Evolutionary conservation across 23 red algal species (phyloP).

Genomic region (Gracilaria vermiculophylla): DNA sequence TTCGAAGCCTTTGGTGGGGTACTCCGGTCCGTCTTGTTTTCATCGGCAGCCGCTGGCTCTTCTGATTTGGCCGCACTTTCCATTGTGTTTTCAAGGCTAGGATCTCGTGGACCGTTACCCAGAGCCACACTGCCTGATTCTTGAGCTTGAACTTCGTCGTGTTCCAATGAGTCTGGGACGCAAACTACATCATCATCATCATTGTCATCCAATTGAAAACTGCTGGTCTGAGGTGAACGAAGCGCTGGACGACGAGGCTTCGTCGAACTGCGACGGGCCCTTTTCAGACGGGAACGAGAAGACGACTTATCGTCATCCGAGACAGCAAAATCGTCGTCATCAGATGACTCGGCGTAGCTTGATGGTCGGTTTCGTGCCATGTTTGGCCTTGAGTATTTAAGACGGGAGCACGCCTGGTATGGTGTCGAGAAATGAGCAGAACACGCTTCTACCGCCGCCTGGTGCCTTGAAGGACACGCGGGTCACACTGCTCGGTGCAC

Average conservation of each 20-base stretch:
- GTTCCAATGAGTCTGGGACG: slow-evolving; percentile 28
- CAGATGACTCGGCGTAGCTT: slow-evolving; percentile 6
- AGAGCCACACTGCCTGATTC: not conserved
- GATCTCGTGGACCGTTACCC: not conserved
- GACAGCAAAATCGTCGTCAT: slow-evolving; percentile 30
- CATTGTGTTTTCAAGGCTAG: slow-evolving; percentile 1
- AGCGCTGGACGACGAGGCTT: not conserved
- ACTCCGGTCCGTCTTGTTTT: not conserved
- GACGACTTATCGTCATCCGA: slow-evolving; percentile 24
- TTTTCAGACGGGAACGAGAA: slow-evolving; percentile 3
- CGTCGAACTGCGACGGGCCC: slow-evolving; percentile 1
- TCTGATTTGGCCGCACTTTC: slow-evolving; percentile 7
- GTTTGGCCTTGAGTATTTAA: not conserved
- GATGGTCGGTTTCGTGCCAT: not conserved
- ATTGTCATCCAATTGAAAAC: slow-evolving; percentile 18
- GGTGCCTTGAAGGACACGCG: not conserved
- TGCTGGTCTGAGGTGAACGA: slow-evolving; percentile 25
- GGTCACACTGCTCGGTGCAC: too few species aligned
- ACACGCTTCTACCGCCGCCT: not conserved
- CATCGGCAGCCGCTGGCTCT: not conserved
- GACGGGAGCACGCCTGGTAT: not conserved
- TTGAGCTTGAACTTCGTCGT: not conserved
- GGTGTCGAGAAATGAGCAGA: not conserved
- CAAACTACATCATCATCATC: slow-evolving; percentile 13
- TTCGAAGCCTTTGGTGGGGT: not conserved